phyloP scores from a whole-genome alignment of 257 asterid species.

The Petunia axillaris region DNA sequence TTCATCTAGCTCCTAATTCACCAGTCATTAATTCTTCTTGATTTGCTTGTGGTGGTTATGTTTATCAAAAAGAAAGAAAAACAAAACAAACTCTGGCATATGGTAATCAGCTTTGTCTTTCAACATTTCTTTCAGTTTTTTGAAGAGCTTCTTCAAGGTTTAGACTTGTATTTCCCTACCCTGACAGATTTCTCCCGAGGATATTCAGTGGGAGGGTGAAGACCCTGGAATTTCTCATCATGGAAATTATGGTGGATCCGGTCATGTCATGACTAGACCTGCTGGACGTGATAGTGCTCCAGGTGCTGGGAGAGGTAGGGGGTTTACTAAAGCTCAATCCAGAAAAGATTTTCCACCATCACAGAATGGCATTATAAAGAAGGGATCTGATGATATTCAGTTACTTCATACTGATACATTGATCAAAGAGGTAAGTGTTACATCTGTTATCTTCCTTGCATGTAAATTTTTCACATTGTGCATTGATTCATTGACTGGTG shows the following conservation, averaged over 20 bases:
- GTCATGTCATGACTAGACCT: slow-evolving; percentile 64
- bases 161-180: slow-evolving; percentile 13
- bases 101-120: background rate
- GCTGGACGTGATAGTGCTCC: slow-evolving; percentile 65
- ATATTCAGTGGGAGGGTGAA: slow-evolving; percentile 88
- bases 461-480: background rate
- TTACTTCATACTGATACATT: slow-evolving; percentile 83
- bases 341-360: slow-evolving; percentile 72
- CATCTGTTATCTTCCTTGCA: slow-evolving; percentile 8
- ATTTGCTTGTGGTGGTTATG: slow-evolving; percentile 11
- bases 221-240: slow-evolving; percentile 73
- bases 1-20: slow-evolving; percentile 15
- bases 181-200: slow-evolving; percentile 80
- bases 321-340: slow-evolving; percentile 68
- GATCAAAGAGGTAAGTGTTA: slow-evolving; percentile 70
- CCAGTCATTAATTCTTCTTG: background rate
- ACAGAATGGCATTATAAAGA: slow-evolving; percentile 76
- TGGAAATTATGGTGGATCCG: slow-evolving; percentile 71
- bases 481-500: slow-evolving; percentile 30
- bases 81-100: background rate
- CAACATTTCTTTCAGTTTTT: slow-evolving; percentile 18
- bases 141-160: slow-evolving; percentile 11
- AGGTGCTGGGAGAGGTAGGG: slow-evolving; percentile 86
- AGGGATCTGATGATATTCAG: slow-evolving; percentile 70
- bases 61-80: background rate